These are phyloP conservation scores for Chlorokybus atmophyticus DNA, from an alignment of 139 green algal genomes.

Conservation along the genomic window DNA sequence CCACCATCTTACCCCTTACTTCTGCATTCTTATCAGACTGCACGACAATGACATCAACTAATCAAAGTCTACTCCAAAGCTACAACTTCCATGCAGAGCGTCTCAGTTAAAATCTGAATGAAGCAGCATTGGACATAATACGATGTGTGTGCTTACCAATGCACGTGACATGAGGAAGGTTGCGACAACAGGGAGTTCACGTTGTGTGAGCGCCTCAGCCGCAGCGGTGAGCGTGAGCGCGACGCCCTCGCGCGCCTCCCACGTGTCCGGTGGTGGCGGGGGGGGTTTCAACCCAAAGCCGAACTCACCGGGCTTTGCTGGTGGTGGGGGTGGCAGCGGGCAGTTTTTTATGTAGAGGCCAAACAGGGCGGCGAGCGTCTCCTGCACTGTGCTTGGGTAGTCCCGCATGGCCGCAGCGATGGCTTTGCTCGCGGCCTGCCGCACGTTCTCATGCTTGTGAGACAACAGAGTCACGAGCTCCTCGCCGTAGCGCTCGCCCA, in stretches of 20 bases:
- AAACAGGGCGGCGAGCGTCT: neutral
- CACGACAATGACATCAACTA: neutral
- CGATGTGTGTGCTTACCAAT: conserved; percentile 27
- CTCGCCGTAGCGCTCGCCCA: conserved; percentile 15
- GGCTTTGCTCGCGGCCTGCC: conserved; percentile 13
- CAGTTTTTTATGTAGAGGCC: neutral
- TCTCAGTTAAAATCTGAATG: neutral
- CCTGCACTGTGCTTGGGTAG: conserved; percentile 13
- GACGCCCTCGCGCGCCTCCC: conserved; percentile 34
- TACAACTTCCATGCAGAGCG: neutral
- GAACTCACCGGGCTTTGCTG: neutral
- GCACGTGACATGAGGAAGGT: conserved; percentile 72
- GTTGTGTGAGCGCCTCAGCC: conserved; percentile 32
- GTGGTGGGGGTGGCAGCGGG: neutral
- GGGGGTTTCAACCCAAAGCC: no score
- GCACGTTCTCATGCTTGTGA: conserved; percentile 11
- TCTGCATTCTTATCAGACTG: conserved; percentile 42
- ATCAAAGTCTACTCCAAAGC: no score
- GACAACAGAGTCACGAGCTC: conserved; percentile 5
- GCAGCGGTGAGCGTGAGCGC: conserved; percentile 46
- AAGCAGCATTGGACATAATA: neutral
- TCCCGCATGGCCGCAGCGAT: conserved; percentile 25
- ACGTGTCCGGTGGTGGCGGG: conserved; percentile 1
- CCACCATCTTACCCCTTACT: conserved; percentile 54
- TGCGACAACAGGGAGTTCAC: conserved; percentile 42